These are phyloP conservation scores for Rhizopogon vinicolor DNA, from an alignment of 768 basidiomycete species.

Conservation along the genomic window DNA sequence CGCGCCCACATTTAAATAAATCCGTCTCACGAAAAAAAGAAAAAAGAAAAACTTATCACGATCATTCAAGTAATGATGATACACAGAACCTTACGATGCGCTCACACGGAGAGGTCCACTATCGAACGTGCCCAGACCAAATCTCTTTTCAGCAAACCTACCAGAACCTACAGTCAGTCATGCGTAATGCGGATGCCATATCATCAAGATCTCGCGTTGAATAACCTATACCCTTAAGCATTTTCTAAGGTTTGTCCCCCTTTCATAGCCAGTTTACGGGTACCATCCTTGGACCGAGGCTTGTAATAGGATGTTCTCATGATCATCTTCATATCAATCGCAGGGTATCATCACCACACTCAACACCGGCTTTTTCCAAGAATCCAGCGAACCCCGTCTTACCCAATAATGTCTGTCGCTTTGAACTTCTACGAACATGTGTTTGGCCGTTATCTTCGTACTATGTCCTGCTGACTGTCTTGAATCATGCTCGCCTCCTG, in stretches of 20 bases:
- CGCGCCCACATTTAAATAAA: background rate
- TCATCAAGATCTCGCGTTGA: background rate
- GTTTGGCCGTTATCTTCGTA: slow-evolving; percentile 18
- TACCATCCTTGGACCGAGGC: slow-evolving; percentile 7
- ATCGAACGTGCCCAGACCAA: background rate
- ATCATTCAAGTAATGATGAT: background rate
- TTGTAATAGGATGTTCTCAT: slow-evolving; percentile 22
- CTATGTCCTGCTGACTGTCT: background rate
- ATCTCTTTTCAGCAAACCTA: background rate
- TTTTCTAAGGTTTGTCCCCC: background rate
- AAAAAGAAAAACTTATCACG: background rate
- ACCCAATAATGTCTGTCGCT: background rate
- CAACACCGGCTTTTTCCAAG: slow-evolving; percentile 1
- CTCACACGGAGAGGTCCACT: background rate
- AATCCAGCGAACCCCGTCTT: background rate
- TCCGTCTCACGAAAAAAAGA: background rate
- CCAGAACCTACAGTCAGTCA: background rate
- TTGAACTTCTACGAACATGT: slow-evolving; percentile 17
- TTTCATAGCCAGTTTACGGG: background rate
- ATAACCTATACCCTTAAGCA: background rate
- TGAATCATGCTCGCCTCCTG: background rate
- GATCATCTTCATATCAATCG: slow-evolving; percentile 10
- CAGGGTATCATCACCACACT: slow-evolving; percentile 19
- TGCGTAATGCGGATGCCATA: background rate
- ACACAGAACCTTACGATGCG: background rate